These are phyloP conservation scores for Amanita pseudoporphyria DNA, from an alignment of 768 basidiomycete genomes.

Conservation along the genomic window DNA sequence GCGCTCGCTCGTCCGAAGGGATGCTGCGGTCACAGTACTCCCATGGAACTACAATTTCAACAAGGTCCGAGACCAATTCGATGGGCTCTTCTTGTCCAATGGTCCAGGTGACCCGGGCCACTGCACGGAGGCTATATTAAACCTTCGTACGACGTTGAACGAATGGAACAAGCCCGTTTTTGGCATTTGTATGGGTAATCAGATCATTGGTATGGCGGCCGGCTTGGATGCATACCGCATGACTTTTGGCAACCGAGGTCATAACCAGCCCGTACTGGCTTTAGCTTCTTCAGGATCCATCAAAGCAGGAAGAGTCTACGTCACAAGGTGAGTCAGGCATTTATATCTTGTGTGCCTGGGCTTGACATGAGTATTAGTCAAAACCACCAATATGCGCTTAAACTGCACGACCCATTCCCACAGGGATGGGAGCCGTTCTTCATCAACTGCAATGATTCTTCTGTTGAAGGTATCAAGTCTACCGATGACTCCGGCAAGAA, in stretches of 20 bases:
- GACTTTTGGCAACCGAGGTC: slow-evolving; percentile 99
- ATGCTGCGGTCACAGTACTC: slow-evolving; percentile 87
- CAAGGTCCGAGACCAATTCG: slow-evolving; percentile 77
- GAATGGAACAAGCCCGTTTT: slow-evolving; percentile 95
- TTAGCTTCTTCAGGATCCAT: slow-evolving; percentile 90
- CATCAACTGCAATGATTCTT: slow-evolving; percentile 99
- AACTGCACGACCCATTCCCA: slow-evolving; percentile 91
- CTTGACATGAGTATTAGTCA: slow-evolving; percentile 37
- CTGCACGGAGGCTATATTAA: slow-evolving; percentile 76
- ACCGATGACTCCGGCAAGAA: slow-evolving; percentile 81
- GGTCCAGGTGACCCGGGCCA: slow-evolving; percentile 92
- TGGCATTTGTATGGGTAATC: slow-evolving; percentile 99
- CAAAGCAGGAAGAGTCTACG: slow-evolving; percentile 93
- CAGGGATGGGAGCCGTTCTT: slow-evolving; percentile 98
- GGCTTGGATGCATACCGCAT: slow-evolving; percentile 96
- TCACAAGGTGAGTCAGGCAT: slow-evolving; percentile 60
- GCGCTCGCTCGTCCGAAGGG: slow-evolving; percentile 84
- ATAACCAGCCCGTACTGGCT: slow-evolving; percentile 97
- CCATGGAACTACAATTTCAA: slow-evolving; percentile 99
- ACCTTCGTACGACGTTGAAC: slow-evolving; percentile 69
- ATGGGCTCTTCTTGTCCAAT: slow-evolving; percentile 94
- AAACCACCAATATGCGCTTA: slow-evolving; percentile 98
- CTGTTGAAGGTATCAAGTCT: slow-evolving; percentile 97
- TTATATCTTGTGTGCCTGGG: background rate
- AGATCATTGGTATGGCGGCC: slow-evolving; percentile 95